Conservation (phyloP, 2,329 filamentous ascomycete species). For the Raffaelea arxii region DNA sequence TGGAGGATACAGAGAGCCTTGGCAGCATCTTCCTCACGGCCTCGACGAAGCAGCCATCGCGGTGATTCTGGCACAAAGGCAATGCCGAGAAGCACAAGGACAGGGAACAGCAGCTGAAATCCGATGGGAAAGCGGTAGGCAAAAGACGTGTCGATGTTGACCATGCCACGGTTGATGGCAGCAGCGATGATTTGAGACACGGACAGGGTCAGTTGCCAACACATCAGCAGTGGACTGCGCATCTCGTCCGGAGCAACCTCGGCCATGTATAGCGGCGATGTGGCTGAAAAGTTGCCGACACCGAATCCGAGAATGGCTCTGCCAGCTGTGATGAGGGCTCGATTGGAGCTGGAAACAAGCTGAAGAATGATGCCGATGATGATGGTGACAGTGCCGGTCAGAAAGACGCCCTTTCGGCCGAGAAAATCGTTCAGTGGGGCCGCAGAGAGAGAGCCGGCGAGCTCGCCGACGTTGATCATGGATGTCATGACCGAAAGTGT, state of each 20-base stretch:
- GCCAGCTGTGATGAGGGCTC: constrained; percentile 17
- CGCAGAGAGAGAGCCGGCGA: constrained; percentile 23
- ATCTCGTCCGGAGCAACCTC: constrained; percentile 18
- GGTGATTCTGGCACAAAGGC: constrained; percentile 34
- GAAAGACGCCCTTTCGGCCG: constrained; percentile 23
- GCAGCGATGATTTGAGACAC: constrained; percentile 26
- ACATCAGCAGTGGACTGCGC: constrained; percentile 18
- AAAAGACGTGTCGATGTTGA: constrained; percentile 19
- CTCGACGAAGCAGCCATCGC: constrained; percentile 37
- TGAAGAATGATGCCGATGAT: constrained; percentile 20
- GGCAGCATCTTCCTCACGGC: constrained; percentile 32
- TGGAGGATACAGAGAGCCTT: constrained; percentile 28
- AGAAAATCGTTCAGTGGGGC: constrained; percentile 26
- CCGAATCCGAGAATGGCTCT: constrained; percentile 12
- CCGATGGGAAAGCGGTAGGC: constrained; percentile 29
- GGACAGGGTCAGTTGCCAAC: constrained; percentile 25
- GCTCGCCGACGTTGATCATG: constrained; percentile 29
- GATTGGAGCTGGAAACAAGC: constrained; percentile 12
- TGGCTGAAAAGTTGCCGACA: constrained; percentile 22
- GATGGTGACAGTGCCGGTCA: constrained; percentile 20
- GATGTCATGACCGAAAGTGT: constrained; percentile 18
- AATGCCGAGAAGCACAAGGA: constrained; percentile 25
- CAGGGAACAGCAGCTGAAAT: constrained; percentile 31
- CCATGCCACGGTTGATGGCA: constrained; percentile 24
- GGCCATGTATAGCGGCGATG: constrained; percentile 21